A percentile compares a stretch with the other conserved stretches of the same genome.
Evolutionary conservation across 2,329 filamentous ascomycete genomes (phyloP).

Genomic region (Trichoderma endophyticum): DNA sequence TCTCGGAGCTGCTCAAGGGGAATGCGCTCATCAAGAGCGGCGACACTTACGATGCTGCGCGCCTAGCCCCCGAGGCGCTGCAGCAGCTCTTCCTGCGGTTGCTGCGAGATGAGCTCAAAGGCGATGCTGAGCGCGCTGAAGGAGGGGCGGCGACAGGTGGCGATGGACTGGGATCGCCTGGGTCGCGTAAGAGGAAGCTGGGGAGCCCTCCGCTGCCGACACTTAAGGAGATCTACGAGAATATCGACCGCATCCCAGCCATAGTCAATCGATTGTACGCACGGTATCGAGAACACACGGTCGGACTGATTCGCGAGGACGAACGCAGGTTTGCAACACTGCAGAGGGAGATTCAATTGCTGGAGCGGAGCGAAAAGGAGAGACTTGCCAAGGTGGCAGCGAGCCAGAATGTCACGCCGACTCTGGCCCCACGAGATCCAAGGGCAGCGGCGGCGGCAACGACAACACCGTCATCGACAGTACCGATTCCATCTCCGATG

Average conservation of each 20-base stretch:
- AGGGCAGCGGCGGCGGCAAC: slow-evolving; percentile 27
- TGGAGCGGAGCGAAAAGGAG: slow-evolving; percentile 53
- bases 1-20: slow-evolving; percentile 70
- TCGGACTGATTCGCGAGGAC: slow-evolving; percentile 69
- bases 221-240: slow-evolving; percentile 63
- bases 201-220: slow-evolving; percentile 61
- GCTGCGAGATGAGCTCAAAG: slow-evolving; percentile 67
- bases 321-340: slow-evolving; percentile 65
- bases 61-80: slow-evolving; percentile 74
- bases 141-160: slow-evolving; percentile 21
- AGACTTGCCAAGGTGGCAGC: slow-evolving; percentile 35
- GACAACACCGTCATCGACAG: slow-evolving; percentile 19
- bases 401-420: slow-evolving; percentile 34
- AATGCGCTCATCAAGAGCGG: slow-evolving; percentile 71
- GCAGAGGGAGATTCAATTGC: slow-evolving; percentile 63
- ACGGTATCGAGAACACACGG: slow-evolving; percentile 66
- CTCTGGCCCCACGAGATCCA: slow-evolving; percentile 33
- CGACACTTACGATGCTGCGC: slow-evolving; percentile 66
- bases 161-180: slow-evolving; percentile 51
- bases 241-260: slow-evolving; percentile 64
- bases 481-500: slow-evolving; percentile 17
- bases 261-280: slow-evolving; percentile 73
- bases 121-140: slow-evolving; percentile 42
- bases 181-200: slow-evolving; percentile 72
- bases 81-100: slow-evolving; percentile 74